These are phyloP conservation scores for Sordariomycetes sp. DNA, from an alignment of 2,329 filamentous ascomycete species.

Conservation along the genomic window DNA sequence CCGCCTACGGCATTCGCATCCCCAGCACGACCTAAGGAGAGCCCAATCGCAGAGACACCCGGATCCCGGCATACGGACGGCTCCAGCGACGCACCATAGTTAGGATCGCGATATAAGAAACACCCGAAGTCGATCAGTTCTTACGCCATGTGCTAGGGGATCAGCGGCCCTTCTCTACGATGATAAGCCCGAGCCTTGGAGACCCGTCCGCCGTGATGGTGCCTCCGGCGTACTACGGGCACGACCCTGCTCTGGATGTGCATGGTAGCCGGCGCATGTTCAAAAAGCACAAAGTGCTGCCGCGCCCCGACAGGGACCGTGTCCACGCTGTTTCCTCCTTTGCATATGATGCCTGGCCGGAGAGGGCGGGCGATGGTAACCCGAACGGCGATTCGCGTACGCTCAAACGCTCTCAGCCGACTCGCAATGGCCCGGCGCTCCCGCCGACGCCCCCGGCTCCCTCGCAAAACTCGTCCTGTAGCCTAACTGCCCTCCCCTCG, in stretches of 20 bases:
- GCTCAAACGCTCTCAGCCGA: constrained; percentile 25
- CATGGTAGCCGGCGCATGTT: constrained; percentile 22
- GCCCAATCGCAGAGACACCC: not conserved
- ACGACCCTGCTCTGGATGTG: constrained; percentile 13
- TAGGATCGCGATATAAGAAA: not conserved
- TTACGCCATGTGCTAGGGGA: constrained; percentile 1
- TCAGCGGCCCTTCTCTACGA: not conserved
- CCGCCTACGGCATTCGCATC: not conserved
- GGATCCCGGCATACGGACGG: not conserved
- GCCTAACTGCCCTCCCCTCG: constrained; percentile 5
- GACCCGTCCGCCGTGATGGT: constrained; percentile 19
- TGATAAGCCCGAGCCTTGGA: constrained; percentile 1
- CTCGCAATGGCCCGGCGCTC: constrained; percentile 31
- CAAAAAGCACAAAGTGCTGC: constrained; percentile 31
- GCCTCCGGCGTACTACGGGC: constrained; percentile 14
- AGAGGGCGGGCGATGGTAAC: not conserved
- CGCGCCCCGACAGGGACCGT: constrained; percentile 18
- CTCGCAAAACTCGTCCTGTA: constrained; percentile 33
- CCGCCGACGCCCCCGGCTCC: constrained; percentile 52
- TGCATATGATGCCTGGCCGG: constrained; percentile 10
- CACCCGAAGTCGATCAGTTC: not conserved
- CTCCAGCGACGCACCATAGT: not conserved
- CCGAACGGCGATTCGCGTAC: constrained; percentile 11
- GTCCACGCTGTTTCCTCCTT: constrained; percentile 10
- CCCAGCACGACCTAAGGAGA: not conserved